Evolutionary conservation across 768 basidiomycete genomes (phyloP).

Genomic region (Boletus rubropictus): DNA sequence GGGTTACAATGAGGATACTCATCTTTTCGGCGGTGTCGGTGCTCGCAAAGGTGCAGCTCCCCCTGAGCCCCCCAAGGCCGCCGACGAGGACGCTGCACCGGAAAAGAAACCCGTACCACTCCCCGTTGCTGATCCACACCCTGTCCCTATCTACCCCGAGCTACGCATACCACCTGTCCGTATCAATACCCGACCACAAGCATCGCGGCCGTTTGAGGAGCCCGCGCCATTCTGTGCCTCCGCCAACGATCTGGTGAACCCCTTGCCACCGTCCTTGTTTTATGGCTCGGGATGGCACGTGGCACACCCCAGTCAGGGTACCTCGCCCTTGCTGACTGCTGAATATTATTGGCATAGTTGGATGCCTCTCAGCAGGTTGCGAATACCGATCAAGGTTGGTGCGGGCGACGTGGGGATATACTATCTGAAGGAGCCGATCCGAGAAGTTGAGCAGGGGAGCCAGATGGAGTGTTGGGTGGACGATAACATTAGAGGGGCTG

Average conservation of each 20-base stretch:
- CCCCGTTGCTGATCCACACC: conserved; percentile 10
- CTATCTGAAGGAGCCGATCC: conserved; percentile 69
- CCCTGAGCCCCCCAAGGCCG: conserved; percentile 39
- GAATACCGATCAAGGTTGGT: conserved; percentile 78
- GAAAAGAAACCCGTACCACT: conserved; percentile 20
- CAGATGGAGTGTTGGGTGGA: conserved; percentile 95
- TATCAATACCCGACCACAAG: conserved; percentile 60
- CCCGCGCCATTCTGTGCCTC: conserved; percentile 88
- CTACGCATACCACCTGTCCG: conserved; percentile 60
- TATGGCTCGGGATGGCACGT: conserved; percentile 89
- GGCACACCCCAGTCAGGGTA: conserved; percentile 56
- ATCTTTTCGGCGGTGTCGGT: conserved; percentile 81
- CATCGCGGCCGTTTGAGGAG: conserved; percentile 63
- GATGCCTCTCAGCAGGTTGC: conserved; percentile 71
- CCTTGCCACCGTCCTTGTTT: conserved; percentile 89
- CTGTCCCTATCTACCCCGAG: conserved; percentile 26
- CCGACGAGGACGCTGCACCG: conserved; percentile 29
- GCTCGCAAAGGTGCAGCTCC: conserved; percentile 67
- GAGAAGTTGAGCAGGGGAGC: conserved; percentile 54
- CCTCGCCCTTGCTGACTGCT: conserved; percentile 46
- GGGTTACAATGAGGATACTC: conserved; percentile 38
- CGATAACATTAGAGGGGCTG: conserved; percentile 80
- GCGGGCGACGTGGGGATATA: conserved; percentile 94
- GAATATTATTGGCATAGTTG: conserved; percentile 93
- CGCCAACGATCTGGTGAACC: conserved; percentile 98